These are phyloP conservation scores for Ceratocystis diversiconidia DNA, from an alignment of 2,329 filamentous ascomycete species.

Conservation along the genomic window DNA sequence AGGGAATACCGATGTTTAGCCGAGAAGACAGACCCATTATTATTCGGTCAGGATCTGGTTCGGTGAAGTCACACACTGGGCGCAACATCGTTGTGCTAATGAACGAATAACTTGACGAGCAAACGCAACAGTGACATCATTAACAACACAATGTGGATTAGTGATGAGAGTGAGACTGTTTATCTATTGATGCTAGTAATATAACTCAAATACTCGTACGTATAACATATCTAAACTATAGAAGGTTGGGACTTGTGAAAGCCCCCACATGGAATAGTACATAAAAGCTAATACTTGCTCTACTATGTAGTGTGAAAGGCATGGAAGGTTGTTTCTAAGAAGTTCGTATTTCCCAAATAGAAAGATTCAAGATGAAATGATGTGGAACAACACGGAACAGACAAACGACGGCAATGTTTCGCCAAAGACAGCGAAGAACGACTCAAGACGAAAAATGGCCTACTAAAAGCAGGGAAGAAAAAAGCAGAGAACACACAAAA, in stretches of 20 bases:
- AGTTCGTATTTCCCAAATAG: slow-evolving; percentile 2
- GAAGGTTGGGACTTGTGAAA: too few species aligned
- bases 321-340: background rate
- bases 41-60: background rate
- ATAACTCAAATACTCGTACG: too few species aligned
- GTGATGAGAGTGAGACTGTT: too few species aligned
- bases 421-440: background rate
- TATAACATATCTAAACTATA: too few species aligned
- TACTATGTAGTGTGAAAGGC: background rate
- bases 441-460: background rate
- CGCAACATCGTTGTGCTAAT: background rate
- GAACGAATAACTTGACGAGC: too few species aligned
- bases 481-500: background rate
- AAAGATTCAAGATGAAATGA: slow-evolving; percentile 6
- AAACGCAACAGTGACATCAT: too few species aligned
- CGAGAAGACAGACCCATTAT: background rate
- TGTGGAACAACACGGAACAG: background rate
- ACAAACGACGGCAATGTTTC: slow-evolving; percentile 1
- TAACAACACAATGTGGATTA: too few species aligned
- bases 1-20: background rate
- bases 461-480: background rate
- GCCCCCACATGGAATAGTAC: too few species aligned
- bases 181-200: too few species aligned
- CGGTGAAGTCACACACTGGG: background rate
- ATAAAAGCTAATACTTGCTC: background rate